A percentile compares a stretch with the other conserved stretches of the same genome.
These are phyloP conservation scores for Hypoxylon fragiforme DNA, from an alignment of 495 filamentous ascomycete genomes.

Conservation along the genomic window DNA sequence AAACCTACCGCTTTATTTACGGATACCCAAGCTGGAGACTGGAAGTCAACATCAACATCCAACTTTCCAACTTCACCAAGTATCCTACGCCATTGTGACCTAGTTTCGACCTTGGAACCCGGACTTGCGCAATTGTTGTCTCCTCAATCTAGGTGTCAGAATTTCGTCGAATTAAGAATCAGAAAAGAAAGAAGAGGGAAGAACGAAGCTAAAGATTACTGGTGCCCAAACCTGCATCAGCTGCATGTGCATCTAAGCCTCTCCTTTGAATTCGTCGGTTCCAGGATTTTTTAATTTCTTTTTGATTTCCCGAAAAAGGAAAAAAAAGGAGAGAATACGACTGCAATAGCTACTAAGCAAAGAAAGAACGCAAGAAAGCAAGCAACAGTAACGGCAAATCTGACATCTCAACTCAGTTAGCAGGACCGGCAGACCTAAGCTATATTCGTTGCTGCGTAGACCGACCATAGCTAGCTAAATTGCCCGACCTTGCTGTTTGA, in stretches of 20 bases:
- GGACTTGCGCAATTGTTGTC: not conserved
- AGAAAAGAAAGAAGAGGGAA: conserved; percentile 11
- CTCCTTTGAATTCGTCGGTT: conserved; percentile 21
- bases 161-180: not conserved
- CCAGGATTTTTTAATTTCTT: no score
- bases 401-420: conserved; percentile 5
- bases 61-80: no score
- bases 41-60: not conserved
- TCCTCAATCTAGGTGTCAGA: not conserved
- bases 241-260: conserved; percentile 34
- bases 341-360: conserved; percentile 5
- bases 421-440: not conserved
- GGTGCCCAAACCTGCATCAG: conserved; percentile 31
- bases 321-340: conserved; percentile 8
- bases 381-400: no score
- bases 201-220: conserved; percentile 30
- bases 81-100: no score
- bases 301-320: no score
- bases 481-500: conserved; percentile 20
- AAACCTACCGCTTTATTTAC: not conserved
- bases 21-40: not conserved
- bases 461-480: conserved; percentile 7
- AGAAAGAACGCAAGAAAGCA: conserved; percentile 7
- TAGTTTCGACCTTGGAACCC: not conserved
- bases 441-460: not conserved